A percentile compares a stretch with the other conserved stretches of the same genome.
Evolutionary conservation across 2,329 filamentous ascomycete species (phyloP).

Genomic region (Talaromyces sp.): DNA sequence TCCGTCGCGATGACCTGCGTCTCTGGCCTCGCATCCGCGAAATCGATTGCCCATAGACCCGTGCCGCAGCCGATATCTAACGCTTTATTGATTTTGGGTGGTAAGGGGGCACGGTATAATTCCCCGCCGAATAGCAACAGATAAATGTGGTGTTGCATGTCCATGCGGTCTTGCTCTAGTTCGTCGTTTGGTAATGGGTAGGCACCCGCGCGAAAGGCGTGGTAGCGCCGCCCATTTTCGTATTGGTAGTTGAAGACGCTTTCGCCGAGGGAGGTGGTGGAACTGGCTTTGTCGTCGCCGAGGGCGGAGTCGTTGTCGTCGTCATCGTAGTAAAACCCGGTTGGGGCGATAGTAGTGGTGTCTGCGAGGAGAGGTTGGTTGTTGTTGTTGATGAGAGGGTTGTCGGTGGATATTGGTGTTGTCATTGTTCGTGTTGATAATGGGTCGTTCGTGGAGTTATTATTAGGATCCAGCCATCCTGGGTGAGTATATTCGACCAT

Average conservation of each 20-base stretch:
- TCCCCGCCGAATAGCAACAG: conserved; percentile 18
- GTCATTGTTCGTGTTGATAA: neutral
- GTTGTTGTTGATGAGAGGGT: neutral
- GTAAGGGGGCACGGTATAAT: conserved; percentile 19
- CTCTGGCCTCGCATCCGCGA: conserved; percentile 21
- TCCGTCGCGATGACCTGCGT: conserved; percentile 24
- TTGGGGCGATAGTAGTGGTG: conserved; percentile 1
- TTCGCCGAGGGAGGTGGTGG: conserved; percentile 17
- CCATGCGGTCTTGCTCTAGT: conserved; percentile 27
- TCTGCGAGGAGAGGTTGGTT: conserved; percentile 7
- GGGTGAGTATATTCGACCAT: neutral
- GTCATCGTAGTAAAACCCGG: conserved; percentile 12
- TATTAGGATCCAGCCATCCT: neutral
- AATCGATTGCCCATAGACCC: conserved; percentile 22
- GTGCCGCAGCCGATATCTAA: conserved; percentile 21
- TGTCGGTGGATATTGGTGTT: neutral
- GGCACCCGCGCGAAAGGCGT: conserved; percentile 25
- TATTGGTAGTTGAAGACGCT: conserved; percentile 21
- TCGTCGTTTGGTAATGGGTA: conserved; percentile 28
- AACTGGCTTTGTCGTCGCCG: conserved; percentile 18
- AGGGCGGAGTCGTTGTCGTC: conserved; percentile 21
- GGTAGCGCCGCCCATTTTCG: conserved; percentile 25
- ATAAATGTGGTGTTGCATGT: conserved; percentile 24
- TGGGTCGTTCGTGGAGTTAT: neutral
- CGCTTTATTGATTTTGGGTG: conserved; percentile 2